These are phyloP conservation scores for Raddia distichophylla DNA, from an alignment of 176 grass and related monocot genomes.

Conservation along the genomic window DNA sequence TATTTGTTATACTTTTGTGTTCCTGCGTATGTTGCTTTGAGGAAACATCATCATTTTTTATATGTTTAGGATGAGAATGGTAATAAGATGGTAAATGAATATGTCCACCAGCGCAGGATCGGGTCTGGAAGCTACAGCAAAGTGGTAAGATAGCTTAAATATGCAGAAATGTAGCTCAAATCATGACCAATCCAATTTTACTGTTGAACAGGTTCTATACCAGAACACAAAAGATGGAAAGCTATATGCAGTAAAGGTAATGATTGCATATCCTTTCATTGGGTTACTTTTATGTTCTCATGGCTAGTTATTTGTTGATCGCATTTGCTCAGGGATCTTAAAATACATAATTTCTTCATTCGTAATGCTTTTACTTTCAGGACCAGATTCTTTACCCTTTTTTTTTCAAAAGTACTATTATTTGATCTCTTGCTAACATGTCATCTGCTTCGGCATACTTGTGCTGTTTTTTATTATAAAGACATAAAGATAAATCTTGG, in stretches of 20 bases:
- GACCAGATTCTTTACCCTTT: not conserved
- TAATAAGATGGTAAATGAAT: slow-evolving; percentile 74
- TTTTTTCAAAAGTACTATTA: not conserved
- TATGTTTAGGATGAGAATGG: slow-evolving; percentile 58
- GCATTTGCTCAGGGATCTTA: not conserved
- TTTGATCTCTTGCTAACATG: not conserved
- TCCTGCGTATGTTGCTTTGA: not conserved
- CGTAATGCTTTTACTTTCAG: not conserved
- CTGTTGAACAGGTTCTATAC: slow-evolving; percentile 53
- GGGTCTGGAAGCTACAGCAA: slow-evolving; percentile 68
- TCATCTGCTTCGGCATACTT: not conserved
- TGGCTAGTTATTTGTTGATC: not conserved
- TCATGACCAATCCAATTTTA: not conserved
- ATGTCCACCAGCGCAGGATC: slow-evolving; percentile 56
- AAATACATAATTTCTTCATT: not conserved
- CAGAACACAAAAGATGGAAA: slow-evolving; percentile 54
- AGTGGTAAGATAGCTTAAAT: slow-evolving; percentile 52
- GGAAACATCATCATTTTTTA: not conserved
- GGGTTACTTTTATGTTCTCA: not conserved
- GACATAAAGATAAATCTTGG: not conserved
- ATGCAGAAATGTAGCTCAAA: not conserved
- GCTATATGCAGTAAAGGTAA: slow-evolving; percentile 61
- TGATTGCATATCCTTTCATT: not conserved
- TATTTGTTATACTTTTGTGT: not conserved
- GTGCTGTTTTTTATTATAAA: not conserved